Conservation (phyloP, 2,329 filamentous ascomycete species). For the Paecilomyces sp. region DNA sequence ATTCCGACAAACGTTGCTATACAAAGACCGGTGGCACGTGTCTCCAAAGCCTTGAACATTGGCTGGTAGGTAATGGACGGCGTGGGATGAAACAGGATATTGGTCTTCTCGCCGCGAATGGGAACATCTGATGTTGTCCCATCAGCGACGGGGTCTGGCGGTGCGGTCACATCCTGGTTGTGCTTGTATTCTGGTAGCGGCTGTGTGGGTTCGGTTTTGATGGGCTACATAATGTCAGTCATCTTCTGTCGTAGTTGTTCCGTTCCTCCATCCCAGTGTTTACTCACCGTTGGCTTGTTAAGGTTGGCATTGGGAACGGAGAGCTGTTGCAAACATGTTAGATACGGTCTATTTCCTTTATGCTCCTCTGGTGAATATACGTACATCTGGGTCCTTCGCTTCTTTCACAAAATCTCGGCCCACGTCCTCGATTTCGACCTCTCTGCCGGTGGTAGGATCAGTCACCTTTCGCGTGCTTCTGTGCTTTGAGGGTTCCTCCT, state of each 20-base stretch:
- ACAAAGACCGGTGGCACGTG: conserved; percentile 64
- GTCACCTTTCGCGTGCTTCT: conserved; percentile 58
- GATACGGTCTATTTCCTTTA: neutral
- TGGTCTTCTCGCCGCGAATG: conserved; percentile 93
- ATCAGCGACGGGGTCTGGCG: conserved; percentile 75
- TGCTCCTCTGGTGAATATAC: neutral
- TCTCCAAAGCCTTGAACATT: conserved; percentile 72
- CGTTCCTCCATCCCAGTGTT: neutral
- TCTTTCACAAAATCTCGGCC: conserved; percentile 62
- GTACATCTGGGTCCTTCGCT: conserved; percentile 64
- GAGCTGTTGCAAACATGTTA: conserved; percentile 42
- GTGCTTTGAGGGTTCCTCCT: conserved; percentile 31
- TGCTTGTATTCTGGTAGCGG: conserved; percentile 72
- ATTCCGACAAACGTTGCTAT: conserved; percentile 65
- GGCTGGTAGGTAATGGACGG: conserved; percentile 84
- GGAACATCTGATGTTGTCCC: conserved; percentile 88
- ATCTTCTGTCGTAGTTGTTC: neutral
- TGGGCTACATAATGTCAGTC: conserved; percentile 35
- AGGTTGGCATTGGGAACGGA: conserved; percentile 88
- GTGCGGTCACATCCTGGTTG: conserved; percentile 82
- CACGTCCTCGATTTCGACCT: conserved; percentile 80
- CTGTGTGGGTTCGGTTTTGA: conserved; percentile 65
- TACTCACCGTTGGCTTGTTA: conserved; percentile 57
- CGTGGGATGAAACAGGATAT: conserved; percentile 90
- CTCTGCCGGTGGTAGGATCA: conserved; percentile 79